These are phyloP conservation scores for Lojkania enalia DNA, from an alignment of 2,329 filamentous ascomycete species.

Conservation along the genomic window DNA sequence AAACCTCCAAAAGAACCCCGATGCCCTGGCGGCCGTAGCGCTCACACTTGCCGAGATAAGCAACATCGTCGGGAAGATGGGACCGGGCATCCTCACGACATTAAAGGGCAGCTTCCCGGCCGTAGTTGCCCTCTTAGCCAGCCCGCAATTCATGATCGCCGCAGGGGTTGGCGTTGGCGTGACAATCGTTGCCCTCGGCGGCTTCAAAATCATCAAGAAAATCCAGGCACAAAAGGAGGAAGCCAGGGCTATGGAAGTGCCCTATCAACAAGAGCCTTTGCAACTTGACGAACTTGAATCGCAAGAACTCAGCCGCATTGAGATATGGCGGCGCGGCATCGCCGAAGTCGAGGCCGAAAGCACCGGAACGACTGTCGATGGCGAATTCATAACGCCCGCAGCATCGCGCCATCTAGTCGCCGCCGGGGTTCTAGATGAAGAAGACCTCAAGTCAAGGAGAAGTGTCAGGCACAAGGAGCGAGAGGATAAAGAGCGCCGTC, in stretches of 20 bases:
- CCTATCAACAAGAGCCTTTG: slow-evolving; percentile 26
- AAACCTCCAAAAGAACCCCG: slow-evolving; percentile 78
- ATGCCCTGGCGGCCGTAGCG: slow-evolving; percentile 91
- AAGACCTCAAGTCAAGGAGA: slow-evolving; percentile 49
- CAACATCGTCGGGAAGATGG: slow-evolving; percentile 78
- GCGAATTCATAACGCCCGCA: slow-evolving; percentile 65
- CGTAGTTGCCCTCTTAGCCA: slow-evolving; percentile 82
- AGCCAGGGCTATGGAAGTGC: slow-evolving; percentile 19
- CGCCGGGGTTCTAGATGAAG: slow-evolving; percentile 52
- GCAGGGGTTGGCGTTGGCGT: slow-evolving; percentile 86
- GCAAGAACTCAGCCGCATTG: slow-evolving; percentile 60
- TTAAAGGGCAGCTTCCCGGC: slow-evolving; percentile 83
- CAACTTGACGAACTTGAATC: slow-evolving; percentile 62
- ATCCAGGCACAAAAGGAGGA: slow-evolving; percentile 59
- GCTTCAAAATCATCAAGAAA: slow-evolving; percentile 95
- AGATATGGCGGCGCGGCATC: slow-evolving; percentile 66
- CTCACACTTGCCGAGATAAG: slow-evolving; percentile 91
- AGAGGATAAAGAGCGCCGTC: slow-evolving; percentile 26
- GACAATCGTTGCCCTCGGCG: slow-evolving; percentile 94
- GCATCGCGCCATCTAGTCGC: slow-evolving; percentile 53
- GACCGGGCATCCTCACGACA: slow-evolving; percentile 73
- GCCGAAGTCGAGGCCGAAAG: slow-evolving; percentile 59
- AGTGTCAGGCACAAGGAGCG: slow-evolving; percentile 28
- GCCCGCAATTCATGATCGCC: slow-evolving; percentile 92
- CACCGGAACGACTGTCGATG: slow-evolving; percentile 64